phyloP scores from a whole-genome alignment of 1,139 yeast genomes.

The Pneumocystis jirovecii region DNA sequence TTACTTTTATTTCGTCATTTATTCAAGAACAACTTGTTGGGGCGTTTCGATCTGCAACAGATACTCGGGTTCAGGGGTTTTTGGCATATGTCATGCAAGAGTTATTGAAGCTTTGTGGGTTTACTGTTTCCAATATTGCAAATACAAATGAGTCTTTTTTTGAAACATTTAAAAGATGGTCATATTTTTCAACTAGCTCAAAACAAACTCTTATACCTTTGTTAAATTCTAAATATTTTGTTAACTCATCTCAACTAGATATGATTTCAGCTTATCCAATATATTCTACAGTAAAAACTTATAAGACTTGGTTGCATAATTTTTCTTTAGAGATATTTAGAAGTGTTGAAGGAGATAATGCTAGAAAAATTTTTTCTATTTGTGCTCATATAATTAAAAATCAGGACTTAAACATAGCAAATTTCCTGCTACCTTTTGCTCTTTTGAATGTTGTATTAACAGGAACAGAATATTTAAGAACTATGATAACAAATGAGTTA shows the following conservation, averaged over 20 bases:
- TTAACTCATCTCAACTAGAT: constrained; percentile 33
- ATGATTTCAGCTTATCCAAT: constrained; percentile 35
- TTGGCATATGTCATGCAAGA: constrained; percentile 87
- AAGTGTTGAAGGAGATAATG: constrained; percentile 28
- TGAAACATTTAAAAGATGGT: constrained; percentile 35
- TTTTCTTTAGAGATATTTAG: constrained; percentile 53
- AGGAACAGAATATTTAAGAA: constrained; percentile 37
- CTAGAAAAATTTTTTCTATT: constrained; percentile 43
- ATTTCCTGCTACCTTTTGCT: constrained; percentile 46
- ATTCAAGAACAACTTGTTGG: constrained; percentile 58
- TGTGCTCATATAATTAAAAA: constrained; percentile 44
- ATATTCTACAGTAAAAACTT: constrained; percentile 29
- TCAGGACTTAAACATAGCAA: constrained; percentile 40
- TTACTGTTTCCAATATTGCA: constrained; percentile 27
- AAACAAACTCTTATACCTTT: constrained; percentile 66
- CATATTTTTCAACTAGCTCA: constrained; percentile 48
- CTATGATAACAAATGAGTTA: constrained; percentile 36
- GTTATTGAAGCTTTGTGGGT: constrained; percentile 49
- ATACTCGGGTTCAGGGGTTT: constrained; percentile 71
- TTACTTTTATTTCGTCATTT: constrained; percentile 49
- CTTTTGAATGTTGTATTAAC: constrained; percentile 53
- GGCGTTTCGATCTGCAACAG: constrained; percentile 77
- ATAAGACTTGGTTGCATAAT: constrained; percentile 52
- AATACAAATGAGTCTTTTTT: constrained; percentile 10
- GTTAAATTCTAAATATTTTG: constrained; percentile 51